phyloP scores from a whole-genome alignment of 352 stramenopile species.

The Globisporangium radiosum region DNA sequence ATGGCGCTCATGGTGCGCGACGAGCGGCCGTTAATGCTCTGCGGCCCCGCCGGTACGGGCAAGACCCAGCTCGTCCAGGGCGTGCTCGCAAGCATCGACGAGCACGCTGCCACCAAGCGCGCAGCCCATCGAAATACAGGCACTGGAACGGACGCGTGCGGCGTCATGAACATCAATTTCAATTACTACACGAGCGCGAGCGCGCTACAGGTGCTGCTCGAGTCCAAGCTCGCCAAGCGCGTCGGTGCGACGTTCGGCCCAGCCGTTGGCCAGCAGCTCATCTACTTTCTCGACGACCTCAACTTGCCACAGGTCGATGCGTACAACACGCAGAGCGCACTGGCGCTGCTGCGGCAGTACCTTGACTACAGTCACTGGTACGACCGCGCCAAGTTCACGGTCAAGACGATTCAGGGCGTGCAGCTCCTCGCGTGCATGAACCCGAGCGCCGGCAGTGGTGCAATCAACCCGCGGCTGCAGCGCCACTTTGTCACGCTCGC shows the following conservation, averaged over 20 bases:
- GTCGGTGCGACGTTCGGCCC: constrained; percentile 82
- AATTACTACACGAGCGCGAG: constrained; percentile 79
- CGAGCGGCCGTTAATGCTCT: constrained; percentile 91
- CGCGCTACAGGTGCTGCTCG: constrained; percentile 76
- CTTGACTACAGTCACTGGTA: constrained; percentile 95
- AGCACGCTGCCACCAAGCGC: constrained; percentile 18
- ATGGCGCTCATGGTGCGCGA: constrained; percentile 92
- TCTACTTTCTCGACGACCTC: constrained; percentile 96
- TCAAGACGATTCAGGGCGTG: constrained; percentile 92
- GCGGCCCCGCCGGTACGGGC: constrained; percentile 87
- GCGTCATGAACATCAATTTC: constrained; percentile 79
- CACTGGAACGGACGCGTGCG: constrained; percentile 20
- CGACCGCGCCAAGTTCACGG: constrained; percentile 88
- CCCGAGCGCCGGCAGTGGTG: constrained; percentile 89
- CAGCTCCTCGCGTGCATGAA: constrained; percentile 96
- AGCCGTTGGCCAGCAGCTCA: constrained; percentile 67
- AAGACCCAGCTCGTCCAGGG: constrained; percentile 93
- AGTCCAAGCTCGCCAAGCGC: constrained; percentile 87
- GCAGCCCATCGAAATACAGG: constrained; percentile 10
- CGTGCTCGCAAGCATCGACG: constrained; percentile 51
- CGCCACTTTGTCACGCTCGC: constrained; percentile 95
- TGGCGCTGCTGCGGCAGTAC: constrained; percentile 92
- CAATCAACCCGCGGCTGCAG: constrained; percentile 92
- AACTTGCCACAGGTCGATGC: constrained; percentile 93
- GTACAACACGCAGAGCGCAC: constrained; percentile 93